Percentiles rank a stretch among this genome's conserved stretches.
Evolutionary conservation across 2,329 filamentous ascomycete species (phyloP).

Genomic region (Tolypocladium guangdongense): DNA sequence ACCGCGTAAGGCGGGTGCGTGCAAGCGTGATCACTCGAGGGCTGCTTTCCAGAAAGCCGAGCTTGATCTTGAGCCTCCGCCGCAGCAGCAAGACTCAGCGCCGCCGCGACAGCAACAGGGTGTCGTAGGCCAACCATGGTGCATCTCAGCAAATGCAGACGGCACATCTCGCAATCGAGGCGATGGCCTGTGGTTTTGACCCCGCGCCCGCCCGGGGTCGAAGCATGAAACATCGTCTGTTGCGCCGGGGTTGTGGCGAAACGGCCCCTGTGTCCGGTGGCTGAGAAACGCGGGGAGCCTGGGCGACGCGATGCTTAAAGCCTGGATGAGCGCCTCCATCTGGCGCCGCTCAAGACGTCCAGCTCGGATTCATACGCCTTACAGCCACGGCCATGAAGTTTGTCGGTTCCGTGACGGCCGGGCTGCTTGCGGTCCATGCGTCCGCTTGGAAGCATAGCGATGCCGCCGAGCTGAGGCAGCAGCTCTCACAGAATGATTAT

Average conservation of each 20-base stretch:
- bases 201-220: neutral
- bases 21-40: constrained; percentile 10
- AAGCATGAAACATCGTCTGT: neutral
- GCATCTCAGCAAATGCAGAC: neutral
- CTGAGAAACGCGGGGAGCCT: neutral
- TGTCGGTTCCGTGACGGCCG: neutral
- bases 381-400: neutral
- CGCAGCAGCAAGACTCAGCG: neutral
- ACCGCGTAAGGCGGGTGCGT: constrained; percentile 25
- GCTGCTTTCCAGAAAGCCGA: neutral
- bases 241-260: neutral
- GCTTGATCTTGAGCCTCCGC: neutral
- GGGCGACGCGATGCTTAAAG: neutral
- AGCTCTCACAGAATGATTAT: constrained; percentile 7
- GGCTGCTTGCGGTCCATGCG: constrained; percentile 1
- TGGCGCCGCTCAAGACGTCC: neutral
- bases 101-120: neutral
- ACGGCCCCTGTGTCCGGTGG: neutral
- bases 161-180: too few relatives aligned
- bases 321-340: neutral
- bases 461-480: constrained; percentile 3
- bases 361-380: neutral
- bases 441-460: constrained; percentile 4
- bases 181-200: neutral
- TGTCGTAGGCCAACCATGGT: constrained; percentile 1